A percentile compares a stretch with the other conserved stretches of the same genome.
phyloP scores from a whole-genome alignment of 2,329 filamentous ascomycete genomes.

The Lojkania enalia region DNA sequence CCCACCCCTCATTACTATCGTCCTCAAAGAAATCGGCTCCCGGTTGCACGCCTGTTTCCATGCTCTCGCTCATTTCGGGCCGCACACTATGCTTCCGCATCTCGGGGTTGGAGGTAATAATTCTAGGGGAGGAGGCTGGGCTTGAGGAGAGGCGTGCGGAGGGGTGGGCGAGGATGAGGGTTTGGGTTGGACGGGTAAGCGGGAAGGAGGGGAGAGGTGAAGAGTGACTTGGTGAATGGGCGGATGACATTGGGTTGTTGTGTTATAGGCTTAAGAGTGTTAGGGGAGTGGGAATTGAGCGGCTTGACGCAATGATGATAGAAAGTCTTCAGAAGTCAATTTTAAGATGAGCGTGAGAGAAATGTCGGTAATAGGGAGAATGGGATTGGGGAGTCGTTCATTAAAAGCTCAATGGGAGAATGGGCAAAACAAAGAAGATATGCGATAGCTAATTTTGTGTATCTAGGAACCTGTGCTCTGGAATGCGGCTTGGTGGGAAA shows the following conservation, averaged over 20 bases:
- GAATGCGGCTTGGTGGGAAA: too few species aligned
- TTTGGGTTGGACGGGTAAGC: constrained; percentile 25
- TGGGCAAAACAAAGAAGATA: too few species aligned
- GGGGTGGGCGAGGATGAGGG: constrained; percentile 28
- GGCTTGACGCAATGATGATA: too few species aligned
- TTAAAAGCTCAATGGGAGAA: too few species aligned
- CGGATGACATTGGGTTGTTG: constrained; percentile 12
- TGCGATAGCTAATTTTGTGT: too few species aligned
- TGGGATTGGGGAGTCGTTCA: too few species aligned
- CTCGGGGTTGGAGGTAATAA: constrained; percentile 27
- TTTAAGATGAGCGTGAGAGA: too few species aligned
- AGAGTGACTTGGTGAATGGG: constrained; percentile 9
- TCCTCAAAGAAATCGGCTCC: constrained; percentile 37
- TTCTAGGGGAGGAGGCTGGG: constrained; percentile 32
- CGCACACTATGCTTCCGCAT: constrained; percentile 25
- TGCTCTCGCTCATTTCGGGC: constrained; percentile 27
- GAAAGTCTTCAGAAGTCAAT: too few species aligned
- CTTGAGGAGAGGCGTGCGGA: constrained; percentile 33
- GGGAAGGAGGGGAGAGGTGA: too few species aligned
- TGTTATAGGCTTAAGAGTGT: background rate
- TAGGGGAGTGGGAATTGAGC: too few species aligned
- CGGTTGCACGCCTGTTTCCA: constrained; percentile 22
- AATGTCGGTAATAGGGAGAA: too few species aligned
- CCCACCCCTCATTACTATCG: constrained; percentile 13
- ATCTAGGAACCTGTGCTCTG: too few species aligned